Conservation (phyloP, 495 filamentous ascomycete species). For the Penicilliopsis zonata region DNA sequence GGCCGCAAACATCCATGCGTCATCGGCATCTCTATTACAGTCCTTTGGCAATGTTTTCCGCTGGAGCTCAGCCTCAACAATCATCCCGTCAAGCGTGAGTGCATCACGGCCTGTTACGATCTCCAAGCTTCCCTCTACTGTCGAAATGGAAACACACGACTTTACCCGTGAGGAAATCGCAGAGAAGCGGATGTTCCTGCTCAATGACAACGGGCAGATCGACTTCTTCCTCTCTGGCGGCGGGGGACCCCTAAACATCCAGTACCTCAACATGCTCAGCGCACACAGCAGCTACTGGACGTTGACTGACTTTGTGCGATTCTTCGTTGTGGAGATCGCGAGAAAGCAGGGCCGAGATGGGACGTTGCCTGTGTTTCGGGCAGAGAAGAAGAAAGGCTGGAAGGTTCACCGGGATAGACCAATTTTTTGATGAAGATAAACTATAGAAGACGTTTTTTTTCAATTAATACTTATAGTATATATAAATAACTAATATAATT, state of each 20-base stretch:
- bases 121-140: constrained; percentile 68
- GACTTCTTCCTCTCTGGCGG: constrained; percentile 77
- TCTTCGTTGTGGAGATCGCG: constrained; percentile 80
- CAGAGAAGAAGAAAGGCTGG: constrained; percentile 56
- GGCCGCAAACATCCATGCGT: constrained; percentile 64
- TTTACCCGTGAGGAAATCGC: constrained; percentile 88
- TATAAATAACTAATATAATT: background rate
- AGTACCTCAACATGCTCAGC: constrained; percentile 94
- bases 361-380: constrained; percentile 55
- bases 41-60: constrained; percentile 54
- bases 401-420: too few relatives aligned
- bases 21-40: constrained; percentile 51
- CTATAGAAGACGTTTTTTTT: background rate
- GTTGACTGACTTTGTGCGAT: constrained; percentile 69
- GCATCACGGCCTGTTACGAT: constrained; percentile 28
- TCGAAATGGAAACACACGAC: constrained; percentile 92
- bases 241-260: constrained; percentile 75
- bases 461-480: background rate
- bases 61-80: constrained; percentile 22
- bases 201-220: constrained; percentile 94
- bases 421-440: too few relatives aligned
- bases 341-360: constrained; percentile 56
- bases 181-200: constrained; percentile 71
- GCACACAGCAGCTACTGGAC: constrained; percentile 96
- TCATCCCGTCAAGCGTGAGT: constrained; percentile 8